Percentiles rank a stretch among this genome's conserved stretches.
phyloP scores from a whole-genome alignment of 2,329 filamentous ascomycete species.

The Leptographium galeiforme region DNA sequence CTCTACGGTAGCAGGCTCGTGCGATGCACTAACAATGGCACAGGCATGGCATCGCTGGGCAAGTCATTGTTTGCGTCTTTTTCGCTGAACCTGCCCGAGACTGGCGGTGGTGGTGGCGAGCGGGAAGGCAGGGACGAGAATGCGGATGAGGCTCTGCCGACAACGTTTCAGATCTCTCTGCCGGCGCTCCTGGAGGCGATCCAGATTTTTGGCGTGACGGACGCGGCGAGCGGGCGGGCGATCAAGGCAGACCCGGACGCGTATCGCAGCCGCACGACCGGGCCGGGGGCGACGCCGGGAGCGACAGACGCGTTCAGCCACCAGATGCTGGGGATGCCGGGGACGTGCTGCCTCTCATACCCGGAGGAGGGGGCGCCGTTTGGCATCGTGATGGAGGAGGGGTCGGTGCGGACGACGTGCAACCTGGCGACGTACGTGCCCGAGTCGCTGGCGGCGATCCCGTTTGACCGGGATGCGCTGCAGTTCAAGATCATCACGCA shows the following conservation, averaged over 20 bases:
- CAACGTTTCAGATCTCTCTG: conserved; percentile 73
- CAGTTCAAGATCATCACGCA: conserved; percentile 93
- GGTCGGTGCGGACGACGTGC: conserved; percentile 77
- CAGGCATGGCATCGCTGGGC: conserved; percentile 71
- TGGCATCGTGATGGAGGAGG: conserved; percentile 74
- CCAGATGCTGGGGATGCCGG: conserved; percentile 68
- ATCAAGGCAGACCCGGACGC: conserved; percentile 45
- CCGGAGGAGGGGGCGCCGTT: conserved; percentile 61
- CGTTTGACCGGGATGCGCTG: conserved; percentile 68
- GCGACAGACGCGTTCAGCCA: conserved; percentile 66
- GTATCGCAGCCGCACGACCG: conserved; percentile 32
- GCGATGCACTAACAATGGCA: not conserved
- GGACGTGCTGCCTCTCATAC: conserved; percentile 77
- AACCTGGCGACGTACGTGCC: conserved; percentile 80
- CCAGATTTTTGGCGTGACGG: conserved; percentile 86
- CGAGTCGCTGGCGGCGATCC: conserved; percentile 65
- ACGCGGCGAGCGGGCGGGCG: conserved; percentile 40
- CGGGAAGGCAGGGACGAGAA: conserved; percentile 24
- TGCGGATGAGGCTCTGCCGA: conserved; percentile 29
- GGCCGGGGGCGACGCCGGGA: not conserved
- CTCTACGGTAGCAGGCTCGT: not conserved
- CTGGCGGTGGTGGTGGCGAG: conserved; percentile 18
- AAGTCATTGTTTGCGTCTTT: conserved; percentile 82
- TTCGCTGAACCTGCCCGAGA: conserved; percentile 42
- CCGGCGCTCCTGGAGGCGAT: conserved; percentile 81